Evolutionary conservation across 2,329 filamentous ascomycete genomes (phyloP), one percentile per base, ranked within the genome.

Genomic region (Fusarium heterosporum): DNA sequence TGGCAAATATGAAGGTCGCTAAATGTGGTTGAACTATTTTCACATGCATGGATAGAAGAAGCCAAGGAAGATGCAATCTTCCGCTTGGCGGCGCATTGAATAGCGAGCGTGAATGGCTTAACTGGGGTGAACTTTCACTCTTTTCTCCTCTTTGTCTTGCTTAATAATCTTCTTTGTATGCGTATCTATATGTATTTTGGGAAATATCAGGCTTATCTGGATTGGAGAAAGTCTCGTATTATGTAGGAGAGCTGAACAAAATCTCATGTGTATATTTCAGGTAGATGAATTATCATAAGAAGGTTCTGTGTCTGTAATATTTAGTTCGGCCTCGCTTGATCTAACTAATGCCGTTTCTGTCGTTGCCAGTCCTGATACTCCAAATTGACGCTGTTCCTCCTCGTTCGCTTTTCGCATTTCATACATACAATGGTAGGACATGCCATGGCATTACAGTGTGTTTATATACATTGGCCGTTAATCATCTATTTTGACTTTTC

Each of bases 1-100:
- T 74, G 93, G 92, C 45, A 91, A 90, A 78, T 97, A 96, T 77
- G 87, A 92, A 72, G 86, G 87, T 42, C 77, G 64, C 40, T 73
- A 56, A 30, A 66, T 17, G 17, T 36, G 40, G 32, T 54, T 60
- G 41, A 38, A 36, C 55, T 26, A 36, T 63, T 52, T 30, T 47
- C 51, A 65, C 45, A 16, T 62, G 65, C 65, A 69, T 66, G 60
- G 65, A 68, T 69, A 68, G 66, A 68, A 47, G 58, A 69, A 47
- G 58, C 46, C 36, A 48, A 22, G 32, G 49, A 60, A 39, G 50
- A 51, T 36, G 40, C 3, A 79, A 78, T 14, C 30, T 36, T 29
- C 34, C 81, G 81, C 49, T 40, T 61, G 61, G 64, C 57, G 64
- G 53, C 69, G 71, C 71, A 71, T 73, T 73, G 69, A 72, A 74